Conservation (phyloP, 345 rosid genomes). For the Gossypium anomalum region DNA sequence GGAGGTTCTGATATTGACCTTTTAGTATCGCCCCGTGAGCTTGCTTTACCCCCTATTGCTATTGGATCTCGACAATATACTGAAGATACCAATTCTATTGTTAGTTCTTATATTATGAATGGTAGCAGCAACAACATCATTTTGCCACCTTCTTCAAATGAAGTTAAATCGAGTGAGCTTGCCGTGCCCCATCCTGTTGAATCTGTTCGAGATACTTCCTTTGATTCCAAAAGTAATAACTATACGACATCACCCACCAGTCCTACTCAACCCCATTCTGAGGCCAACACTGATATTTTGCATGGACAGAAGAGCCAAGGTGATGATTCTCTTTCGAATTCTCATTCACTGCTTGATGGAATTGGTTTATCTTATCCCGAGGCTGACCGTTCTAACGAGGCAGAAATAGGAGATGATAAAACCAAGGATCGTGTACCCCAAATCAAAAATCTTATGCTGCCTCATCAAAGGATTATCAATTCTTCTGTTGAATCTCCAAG, state of each 20-base stretch:
- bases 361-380: not conserved
- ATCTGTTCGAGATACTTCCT: not conserved
- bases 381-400: not conserved
- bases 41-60: not conserved
- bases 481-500: slow-evolving; percentile 28
- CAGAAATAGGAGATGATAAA: slow-evolving; percentile 1
- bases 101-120: slow-evolving; percentile 1
- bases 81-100: slow-evolving; percentile 15
- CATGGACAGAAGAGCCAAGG: not conserved
- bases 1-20: slow-evolving; percentile 3
- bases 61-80: slow-evolving; percentile 20
- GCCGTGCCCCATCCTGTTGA: not conserved
- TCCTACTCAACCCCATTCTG: not conserved
- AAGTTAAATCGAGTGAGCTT: not conserved
- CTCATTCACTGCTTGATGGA: not conserved
- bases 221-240: not conserved
- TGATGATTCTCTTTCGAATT: not conserved
- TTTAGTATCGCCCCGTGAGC: slow-evolving; percentile 11
- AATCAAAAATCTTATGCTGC: slow-evolving; percentile 27
- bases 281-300: too few species aligned
- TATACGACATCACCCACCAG: not conserved
- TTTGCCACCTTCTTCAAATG: not conserved
- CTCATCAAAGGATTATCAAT: slow-evolving; percentile 30
- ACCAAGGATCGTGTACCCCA: not conserved
- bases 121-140: not conserved